Evolutionary conservation across 2,329 filamentous ascomycete species (phyloP), one percentile per base, ranked within the genome.

Genomic region (Penicillium sp.): DNA sequence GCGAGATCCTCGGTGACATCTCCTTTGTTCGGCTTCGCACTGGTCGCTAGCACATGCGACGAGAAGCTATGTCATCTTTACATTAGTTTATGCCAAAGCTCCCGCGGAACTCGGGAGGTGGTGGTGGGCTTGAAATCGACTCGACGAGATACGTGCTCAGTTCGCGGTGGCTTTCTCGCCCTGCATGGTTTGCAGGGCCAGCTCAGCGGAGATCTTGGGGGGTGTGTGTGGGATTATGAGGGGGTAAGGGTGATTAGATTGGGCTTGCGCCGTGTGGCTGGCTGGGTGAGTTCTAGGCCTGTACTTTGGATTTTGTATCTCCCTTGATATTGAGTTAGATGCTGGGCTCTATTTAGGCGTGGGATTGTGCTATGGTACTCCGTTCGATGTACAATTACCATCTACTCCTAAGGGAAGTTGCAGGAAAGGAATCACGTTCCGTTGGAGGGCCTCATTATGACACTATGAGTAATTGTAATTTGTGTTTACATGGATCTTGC

Each of bases 121-220:
- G 50, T 59, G 55, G 55, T 58, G 61, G 55, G 52, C 52, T 54
- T 55, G 32, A 8, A 23, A 45, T 53, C 46, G 37, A 63, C 59
- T 60, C 50, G 57, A 58, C 52, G 13, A 55, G 56, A 61, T 58
- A 61, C 61, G 60, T 62, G 58, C 60, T 63, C 60, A 61, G 61
- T 58, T 52, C 41, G 25, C 31, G 35, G 52, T 51, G 52, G 52
- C 52, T 55, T 51, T 29, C 8, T 41, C 21, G 47, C 29, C 42
- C 42, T 35, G 40, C 52, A 35, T 46, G 13, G 3, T 41, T 45
- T 50, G 38, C 46, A 50, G 40, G 51, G 35, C 46, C 35, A 55
- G 47, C 52, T 46, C 52, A 46, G 41, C 34, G 34, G 40, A 31
- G 41, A 51, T 51, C 41, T 41, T 27, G 35, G 18, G 45, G 29